A percentile compares a stretch with the other conserved stretches of the same genome.
Evolutionary conservation across 1,139 yeast species (phyloP).

Genomic region (Ogataea hybrid): DNA sequence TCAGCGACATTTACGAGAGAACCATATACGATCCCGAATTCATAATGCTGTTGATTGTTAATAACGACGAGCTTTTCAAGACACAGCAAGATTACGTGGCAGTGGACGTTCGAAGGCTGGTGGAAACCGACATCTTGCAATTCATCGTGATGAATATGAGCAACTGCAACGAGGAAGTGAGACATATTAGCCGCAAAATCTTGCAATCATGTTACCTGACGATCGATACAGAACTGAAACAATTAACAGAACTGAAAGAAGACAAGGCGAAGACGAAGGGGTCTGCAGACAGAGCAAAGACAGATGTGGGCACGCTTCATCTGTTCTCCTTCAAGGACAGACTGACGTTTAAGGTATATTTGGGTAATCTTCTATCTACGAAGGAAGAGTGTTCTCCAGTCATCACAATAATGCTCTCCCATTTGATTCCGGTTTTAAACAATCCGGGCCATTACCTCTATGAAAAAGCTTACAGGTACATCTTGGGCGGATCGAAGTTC

Average conservation of each 20-base stretch:
- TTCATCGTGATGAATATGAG: conserved; percentile 51
- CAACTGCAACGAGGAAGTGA: conserved; percentile 26
- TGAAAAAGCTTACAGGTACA: conserved; percentile 63
- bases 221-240: conserved; percentile 24
- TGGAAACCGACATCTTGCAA: conserved; percentile 60
- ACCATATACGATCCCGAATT: conserved; percentile 61
- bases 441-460: conserved; percentile 74
- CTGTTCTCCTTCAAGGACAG: conserved; percentile 51
- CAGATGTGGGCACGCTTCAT: not conserved
- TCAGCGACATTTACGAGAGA: conserved; percentile 18
- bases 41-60: conserved; percentile 52
- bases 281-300: conserved; percentile 8
- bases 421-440: conserved; percentile 52
- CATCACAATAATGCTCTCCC: conserved; percentile 48
- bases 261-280: conserved; percentile 12
- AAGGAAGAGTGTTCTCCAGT: conserved; percentile 37
- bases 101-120: conserved; percentile 55
- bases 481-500: conserved; percentile 56
- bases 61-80: conserved; percentile 59
- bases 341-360: conserved; percentile 51
- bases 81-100: conserved; percentile 31
- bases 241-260: conserved; percentile 12
- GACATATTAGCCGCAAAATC: conserved; percentile 24
- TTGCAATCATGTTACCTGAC: conserved; percentile 21
- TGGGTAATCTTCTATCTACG: conserved; percentile 61